Evolutionary conservation across 2,329 filamentous ascomycete species (phyloP), one percentile per base, ranked within the genome.

Genomic region (Fusarium anguioides): DNA sequence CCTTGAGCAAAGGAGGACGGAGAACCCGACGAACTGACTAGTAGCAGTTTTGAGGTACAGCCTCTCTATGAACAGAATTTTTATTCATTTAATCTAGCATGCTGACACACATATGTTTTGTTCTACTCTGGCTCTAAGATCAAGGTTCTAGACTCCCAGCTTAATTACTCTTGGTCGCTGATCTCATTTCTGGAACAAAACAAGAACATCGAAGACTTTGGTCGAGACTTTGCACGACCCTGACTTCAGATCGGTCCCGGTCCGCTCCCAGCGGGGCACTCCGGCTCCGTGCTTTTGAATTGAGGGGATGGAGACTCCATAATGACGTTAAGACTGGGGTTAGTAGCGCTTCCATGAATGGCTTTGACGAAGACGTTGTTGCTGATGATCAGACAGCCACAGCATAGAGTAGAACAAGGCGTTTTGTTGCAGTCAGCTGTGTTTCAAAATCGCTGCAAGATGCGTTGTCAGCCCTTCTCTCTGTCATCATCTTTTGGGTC

Each of bases 231-330:
- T 60, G 53, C 44, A 67, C 47, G 62, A 60, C 68, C 68, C 60
- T 56, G 44, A 45, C 50, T 60, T 64, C 62, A 62, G 68, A 74
- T 74, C 71, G 54, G 51, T 49, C 59, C 71, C 68, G 66, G 66
- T 53, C 36, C 50, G 52, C 44, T 31, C 20, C 31, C 27, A 54
- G 69, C 60, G 71, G 71, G 71, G 70, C 63, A 63, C 59, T 49
- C 66, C 60, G 58, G 59, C 59, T 46, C 66, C 54, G 51, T 63
- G 37, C 57, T 49, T 42, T 64, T 64, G 53, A 55, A 53, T 57
- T 61, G 58, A 60, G 58, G 44, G 35, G 49, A 55, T 24, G n/a
- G 21, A 55, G 26, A 55, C 20, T 51, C 69, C 65, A 71, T 57
- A 57, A 74, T 74, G 72, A 74, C 72, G 72, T 69, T 53, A 51